These are phyloP conservation scores for Botrytis porri DNA, from an alignment of 2,329 filamentous ascomycete species.

Conservation along the genomic window DNA sequence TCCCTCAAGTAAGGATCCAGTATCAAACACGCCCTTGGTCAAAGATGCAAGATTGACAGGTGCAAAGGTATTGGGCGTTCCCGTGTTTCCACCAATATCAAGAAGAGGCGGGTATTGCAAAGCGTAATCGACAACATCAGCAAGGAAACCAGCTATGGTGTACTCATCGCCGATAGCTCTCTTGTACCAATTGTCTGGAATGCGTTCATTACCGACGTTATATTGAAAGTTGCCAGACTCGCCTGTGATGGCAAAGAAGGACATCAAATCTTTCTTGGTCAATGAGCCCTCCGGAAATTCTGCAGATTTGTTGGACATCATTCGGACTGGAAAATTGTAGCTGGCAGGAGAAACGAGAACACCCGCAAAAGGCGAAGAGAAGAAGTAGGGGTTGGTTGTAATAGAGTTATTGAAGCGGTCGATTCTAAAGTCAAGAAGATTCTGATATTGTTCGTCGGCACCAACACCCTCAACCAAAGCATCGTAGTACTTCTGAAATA, in stretches of 20 bases:
- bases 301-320: slow-evolving; percentile 32
- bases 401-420: slow-evolving; percentile 6
- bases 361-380: slow-evolving; percentile 43
- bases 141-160: slow-evolving; percentile 40
- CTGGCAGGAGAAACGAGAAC: slow-evolving; percentile 28
- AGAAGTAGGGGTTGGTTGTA: slow-evolving; percentile 49
- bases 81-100: slow-evolving; percentile 52
- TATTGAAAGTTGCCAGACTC: slow-evolving; percentile 19
- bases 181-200: slow-evolving; percentile 18
- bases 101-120: slow-evolving; percentile 44
- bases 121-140: slow-evolving; percentile 42
- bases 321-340: slow-evolving; percentile 31
- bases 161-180: slow-evolving; percentile 36
- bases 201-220: slow-evolving; percentile 12
- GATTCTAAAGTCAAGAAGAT: slow-evolving; percentile 3
- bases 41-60: slow-evolving; percentile 45
- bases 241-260: slow-evolving; percentile 34
- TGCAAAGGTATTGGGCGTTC: slow-evolving; percentile 51
- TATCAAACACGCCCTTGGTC: slow-evolving; percentile 46
- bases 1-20: slow-evolving; percentile 43
- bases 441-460: slow-evolving; percentile 9
- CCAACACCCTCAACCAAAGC: slow-evolving; percentile 5
- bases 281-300: slow-evolving; percentile 41
- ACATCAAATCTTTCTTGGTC: slow-evolving; percentile 37
- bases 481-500: slow-evolving; percentile 16